A percentile compares a stretch with the other conserved stretches of the same genome.
Evolutionary conservation across 768 basidiomycete genomes (phyloP).

Genomic region (Leccinum subtestaceum): DNA sequence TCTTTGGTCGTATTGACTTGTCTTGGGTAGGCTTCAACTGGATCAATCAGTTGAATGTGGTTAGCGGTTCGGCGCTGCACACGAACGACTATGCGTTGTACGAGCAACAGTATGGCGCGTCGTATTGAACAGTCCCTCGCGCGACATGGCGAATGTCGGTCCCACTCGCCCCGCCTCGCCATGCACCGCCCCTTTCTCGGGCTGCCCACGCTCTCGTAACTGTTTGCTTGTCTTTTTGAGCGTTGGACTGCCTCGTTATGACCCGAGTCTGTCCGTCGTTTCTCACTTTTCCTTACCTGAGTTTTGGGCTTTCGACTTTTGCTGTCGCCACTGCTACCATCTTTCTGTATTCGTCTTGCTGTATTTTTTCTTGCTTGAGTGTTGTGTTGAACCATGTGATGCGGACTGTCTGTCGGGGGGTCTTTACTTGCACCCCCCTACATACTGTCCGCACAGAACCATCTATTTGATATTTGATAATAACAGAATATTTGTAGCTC

Average conservation of each 20-base stretch:
- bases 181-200: background rate
- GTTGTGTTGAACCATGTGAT: background rate
- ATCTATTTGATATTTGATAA: background rate
- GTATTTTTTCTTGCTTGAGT: background rate
- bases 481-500: background rate
- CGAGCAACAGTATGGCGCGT: conserved; percentile 17
- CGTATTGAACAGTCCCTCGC: background rate
- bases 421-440: background rate
- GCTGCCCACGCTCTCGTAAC: background rate
- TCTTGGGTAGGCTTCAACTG: conserved; percentile 33
- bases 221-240: background rate
- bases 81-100: conserved; percentile 30
- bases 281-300: background rate
- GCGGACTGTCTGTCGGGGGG: background rate
- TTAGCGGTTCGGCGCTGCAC: conserved; percentile 14
- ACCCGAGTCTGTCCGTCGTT: background rate
- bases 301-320: background rate
- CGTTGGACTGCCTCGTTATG: background rate
- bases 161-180: too few relatives aligned
- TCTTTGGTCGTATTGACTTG: background rate
- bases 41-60: conserved; percentile 31
- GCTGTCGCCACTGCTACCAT: background rate
- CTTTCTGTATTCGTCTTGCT: background rate
- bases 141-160: background rate
- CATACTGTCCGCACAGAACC: background rate